Conservation (phyloP, 2,329 filamentous ascomycete genomes). For the Dactylellina drechsleri region DNA sequence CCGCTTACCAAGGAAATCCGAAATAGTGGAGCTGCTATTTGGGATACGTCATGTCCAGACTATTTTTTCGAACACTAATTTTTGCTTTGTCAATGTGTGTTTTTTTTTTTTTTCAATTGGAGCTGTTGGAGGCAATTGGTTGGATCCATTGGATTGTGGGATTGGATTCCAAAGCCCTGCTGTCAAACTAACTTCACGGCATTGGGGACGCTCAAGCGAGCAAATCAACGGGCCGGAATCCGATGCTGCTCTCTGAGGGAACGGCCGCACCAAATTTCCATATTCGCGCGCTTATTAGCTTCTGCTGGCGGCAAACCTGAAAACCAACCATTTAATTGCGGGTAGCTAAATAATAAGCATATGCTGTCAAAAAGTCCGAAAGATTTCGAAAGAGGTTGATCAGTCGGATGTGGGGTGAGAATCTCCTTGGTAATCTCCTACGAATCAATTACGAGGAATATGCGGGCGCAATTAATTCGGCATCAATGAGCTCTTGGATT, state of each 20-base stretch:
- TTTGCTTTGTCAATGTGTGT: conserved; percentile 31
- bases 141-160: not conserved
- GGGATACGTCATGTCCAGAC: conserved; percentile 12
- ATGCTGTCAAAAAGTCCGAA: not conserved
- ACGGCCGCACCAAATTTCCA: conserved; percentile 52
- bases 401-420: not conserved
- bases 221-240: conserved; percentile 26
- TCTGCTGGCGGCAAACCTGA: conserved; percentile 19
- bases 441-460: conserved; percentile 30
- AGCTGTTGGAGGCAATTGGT: not conserved
- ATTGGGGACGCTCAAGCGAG: conserved; percentile 27
- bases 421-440: conserved; percentile 31
- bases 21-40: conserved; percentile 49
- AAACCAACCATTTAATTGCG: conserved; percentile 3
- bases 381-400: not conserved
- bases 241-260: not conserved
- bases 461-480: too few relatives aligned
- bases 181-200: conserved; percentile 10
- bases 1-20: too few relatives aligned
- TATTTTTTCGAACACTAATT: too few relatives aligned
- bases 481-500: not conserved
- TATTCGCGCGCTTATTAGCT: conserved; percentile 49
- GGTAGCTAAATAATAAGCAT: conserved; percentile 29
- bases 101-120: not conserved
- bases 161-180: not conserved